Percentiles rank a stretch among this genome's conserved stretches.
Conservation (phyloP, 495 filamentous ascomycete species). For the Talaromyces stipitatus region DNA sequence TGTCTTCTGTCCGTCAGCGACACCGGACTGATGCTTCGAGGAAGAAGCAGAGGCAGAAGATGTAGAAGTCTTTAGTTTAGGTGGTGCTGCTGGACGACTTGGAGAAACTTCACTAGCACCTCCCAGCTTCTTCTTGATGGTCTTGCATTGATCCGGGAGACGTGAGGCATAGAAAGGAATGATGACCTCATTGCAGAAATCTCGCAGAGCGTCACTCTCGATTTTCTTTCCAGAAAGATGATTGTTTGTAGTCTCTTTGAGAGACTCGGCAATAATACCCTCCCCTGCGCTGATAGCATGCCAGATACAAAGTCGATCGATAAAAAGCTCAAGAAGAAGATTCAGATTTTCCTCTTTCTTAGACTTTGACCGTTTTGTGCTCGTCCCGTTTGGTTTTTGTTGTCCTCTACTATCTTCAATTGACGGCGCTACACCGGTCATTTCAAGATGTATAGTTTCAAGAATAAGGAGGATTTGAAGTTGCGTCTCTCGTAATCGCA, state of each 20-base stretch:
- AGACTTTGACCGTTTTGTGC: constrained; percentile 30
- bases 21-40: constrained; percentile 42
- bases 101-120: constrained; percentile 62
- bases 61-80: not conserved
- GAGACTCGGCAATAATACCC: constrained; percentile 22
- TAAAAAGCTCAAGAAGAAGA: constrained; percentile 69
- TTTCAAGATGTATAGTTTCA: constrained; percentile 75
- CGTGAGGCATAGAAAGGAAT: constrained; percentile 86
- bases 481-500: constrained; percentile 74
- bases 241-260: constrained; percentile 21
- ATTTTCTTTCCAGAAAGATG: constrained; percentile 34
- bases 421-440: constrained; percentile 19
- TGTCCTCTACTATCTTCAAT: constrained; percentile 20
- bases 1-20: constrained; percentile 40
- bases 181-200: constrained; percentile 91
- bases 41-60: not conserved
- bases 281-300: constrained; percentile 63
- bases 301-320: constrained; percentile 94
- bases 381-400: constrained; percentile 21
- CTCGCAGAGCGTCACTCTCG: constrained; percentile 50
- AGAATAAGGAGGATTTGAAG: constrained; percentile 86
- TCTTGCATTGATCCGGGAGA: constrained; percentile 69
- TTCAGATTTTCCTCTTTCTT: constrained; percentile 52
- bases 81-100: constrained; percentile 30
- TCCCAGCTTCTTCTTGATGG: constrained; percentile 80